Evolutionary conservation across 169 alveolate species (phyloP), one percentile per base, ranked within the genome.

Genomic region (Plasmodium billcollinsi): DNA sequence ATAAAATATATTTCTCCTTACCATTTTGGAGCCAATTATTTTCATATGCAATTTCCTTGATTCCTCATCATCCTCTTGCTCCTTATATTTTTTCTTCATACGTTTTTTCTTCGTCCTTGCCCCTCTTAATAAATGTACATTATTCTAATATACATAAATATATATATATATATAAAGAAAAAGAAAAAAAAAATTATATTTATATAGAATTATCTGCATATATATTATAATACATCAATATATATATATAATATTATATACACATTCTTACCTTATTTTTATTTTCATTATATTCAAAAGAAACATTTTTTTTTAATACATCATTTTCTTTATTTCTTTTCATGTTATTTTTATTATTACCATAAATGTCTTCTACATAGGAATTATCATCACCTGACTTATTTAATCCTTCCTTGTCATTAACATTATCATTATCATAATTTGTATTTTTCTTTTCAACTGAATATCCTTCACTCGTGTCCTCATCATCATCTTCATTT

Each of bases 41-140:
- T 76, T 76, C 89, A 76, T 76, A 69, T 76, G 76, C 47, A 76
- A 43, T 20, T 47, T 71, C 18, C 89, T 76, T 63, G 65, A 72
- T 61, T 76, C 89, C 11, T 76, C 89, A 71, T 76, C 89, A 56
- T 43, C 89, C 7, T 26, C 78, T 26, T 76, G 89, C 33, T 65
- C 89, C 29, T 59, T 52, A 56, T 76, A 76, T n/a, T 76, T 76
- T 65, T 76, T 76, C 45, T 76, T 76, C 89, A 76, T 76, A 15
- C 89, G 24, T 15, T 76, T 76, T 39, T 76, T 76, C 47, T 76
- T 76, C n/a, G 89, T 45, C 45, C 76, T 49, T 29, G 89, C 89
- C 11, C 89, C 89, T 65, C 89, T 76, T 24, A 76, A 21, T 58
- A 76, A 56, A 69, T 76, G 89, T 33, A 76, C 89, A 4, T 58